These are phyloP conservation scores for Penicillium flavigenum DNA, from an alignment of 495 filamentous ascomycete genomes.

Conservation along the genomic window DNA sequence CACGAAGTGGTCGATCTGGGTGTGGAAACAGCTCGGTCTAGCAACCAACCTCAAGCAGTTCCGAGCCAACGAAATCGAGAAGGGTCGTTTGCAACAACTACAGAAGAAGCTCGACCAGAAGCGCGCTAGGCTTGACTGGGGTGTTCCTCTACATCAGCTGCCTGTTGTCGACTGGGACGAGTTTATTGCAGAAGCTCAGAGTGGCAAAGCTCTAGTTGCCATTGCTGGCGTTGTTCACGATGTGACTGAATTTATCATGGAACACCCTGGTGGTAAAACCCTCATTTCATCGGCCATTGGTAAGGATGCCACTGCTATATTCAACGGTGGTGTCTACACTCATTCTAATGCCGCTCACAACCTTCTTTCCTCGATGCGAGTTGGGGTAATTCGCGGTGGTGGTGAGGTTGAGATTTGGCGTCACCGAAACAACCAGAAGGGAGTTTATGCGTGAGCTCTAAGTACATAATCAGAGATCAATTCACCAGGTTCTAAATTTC, in stretches of 20 bases:
- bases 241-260: slow-evolving; percentile 79
- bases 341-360: slow-evolving; percentile 94
- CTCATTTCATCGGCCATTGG: slow-evolving; percentile 80
- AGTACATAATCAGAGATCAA: neutral
- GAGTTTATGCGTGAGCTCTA: neutral
- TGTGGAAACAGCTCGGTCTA: slow-evolving; percentile 83
- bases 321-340: slow-evolving; percentile 92
- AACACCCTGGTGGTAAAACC: slow-evolving; percentile 86
- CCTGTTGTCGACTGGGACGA: slow-evolving; percentile 93
- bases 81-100: slow-evolving; percentile 85
- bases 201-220: slow-evolving; percentile 75
- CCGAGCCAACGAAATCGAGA: slow-evolving; percentile 90
- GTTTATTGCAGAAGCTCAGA: slow-evolving; percentile 72
- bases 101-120: slow-evolving; percentile 97
- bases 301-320: slow-evolving; percentile 91
- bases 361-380: slow-evolving; percentile 82
- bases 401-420: slow-evolving; percentile 91
- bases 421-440: slow-evolving; percentile 1
- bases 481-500: neutral
- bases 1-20: slow-evolving; percentile 90
- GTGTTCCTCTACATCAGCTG: slow-evolving; percentile 78
- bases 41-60: slow-evolving; percentile 91
- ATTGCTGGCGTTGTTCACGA: slow-evolving; percentile 91
- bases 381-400: slow-evolving; percentile 86
- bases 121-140: slow-evolving; percentile 83